A percentile compares a stretch with the other conserved stretches of the same genome.
Evolutionary conservation across 257 asterid genomes (phyloP).

Genomic region (Nicotiana tomentosiformis): DNA sequence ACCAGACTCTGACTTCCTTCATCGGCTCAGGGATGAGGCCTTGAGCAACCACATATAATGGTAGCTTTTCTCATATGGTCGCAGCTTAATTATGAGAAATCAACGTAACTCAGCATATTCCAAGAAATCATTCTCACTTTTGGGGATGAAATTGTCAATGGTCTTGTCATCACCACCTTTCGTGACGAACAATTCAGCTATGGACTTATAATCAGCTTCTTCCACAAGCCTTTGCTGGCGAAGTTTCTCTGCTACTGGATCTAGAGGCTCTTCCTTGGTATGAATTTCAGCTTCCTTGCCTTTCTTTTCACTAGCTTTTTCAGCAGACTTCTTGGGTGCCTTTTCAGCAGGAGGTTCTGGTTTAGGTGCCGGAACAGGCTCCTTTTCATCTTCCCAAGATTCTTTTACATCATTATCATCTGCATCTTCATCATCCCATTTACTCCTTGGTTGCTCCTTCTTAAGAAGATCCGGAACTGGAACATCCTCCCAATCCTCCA

Average conservation of each 20-base stretch:
- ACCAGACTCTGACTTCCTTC: no score
- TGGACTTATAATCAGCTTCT: conserved; percentile 91
- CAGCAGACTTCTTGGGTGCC: conserved; percentile 51
- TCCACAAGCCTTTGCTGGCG: conserved; percentile 96
- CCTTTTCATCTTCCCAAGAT: conserved; percentile 97
- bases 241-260: conserved; percentile 88
- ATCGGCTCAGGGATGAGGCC: conserved; percentile 5
- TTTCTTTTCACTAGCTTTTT: conserved; percentile 57
- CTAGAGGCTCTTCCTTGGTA: conserved; percentile 48
- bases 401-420: conserved; percentile 73
- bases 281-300: conserved; percentile 45
- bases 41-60: conserved; percentile 82
- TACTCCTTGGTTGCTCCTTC: conserved; percentile 38
- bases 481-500: conserved; percentile 95
- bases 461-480: conserved; percentile 51
- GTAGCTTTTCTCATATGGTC: conserved; percentile 87
- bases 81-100: conserved; percentile 58
- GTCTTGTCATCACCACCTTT: conserved; percentile 64
- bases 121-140: conserved; percentile 64
- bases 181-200: conserved; percentile 74
- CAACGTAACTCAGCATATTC: conserved; percentile 69
- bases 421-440: conserved; percentile 89
- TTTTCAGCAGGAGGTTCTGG: conserved; percentile 53
- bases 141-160: conserved; percentile 86
- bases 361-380: conserved; percentile 58